These are phyloP conservation scores for Diaporthe ilicicola DNA, from an alignment of 2,329 filamentous ascomycete species.

Conservation along the genomic window DNA sequence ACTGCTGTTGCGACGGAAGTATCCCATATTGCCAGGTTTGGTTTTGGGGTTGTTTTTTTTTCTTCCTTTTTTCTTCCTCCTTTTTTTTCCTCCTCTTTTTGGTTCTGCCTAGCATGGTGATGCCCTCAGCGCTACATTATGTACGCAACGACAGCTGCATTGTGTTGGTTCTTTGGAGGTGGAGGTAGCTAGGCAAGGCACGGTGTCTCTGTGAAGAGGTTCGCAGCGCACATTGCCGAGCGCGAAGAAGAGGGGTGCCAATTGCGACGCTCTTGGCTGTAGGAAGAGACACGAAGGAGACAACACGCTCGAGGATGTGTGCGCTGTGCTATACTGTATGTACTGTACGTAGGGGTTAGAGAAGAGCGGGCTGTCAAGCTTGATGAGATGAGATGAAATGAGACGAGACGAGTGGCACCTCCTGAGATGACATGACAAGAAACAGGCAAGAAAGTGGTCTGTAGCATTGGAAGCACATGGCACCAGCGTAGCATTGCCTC, in stretches of 20 bases:
- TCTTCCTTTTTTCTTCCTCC: too few species aligned
- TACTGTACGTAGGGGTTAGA: background rate
- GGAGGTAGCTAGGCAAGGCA: background rate
- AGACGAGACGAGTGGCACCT: slow-evolving; percentile 14
- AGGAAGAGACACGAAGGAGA: background rate
- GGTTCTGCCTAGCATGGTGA: too few species aligned
- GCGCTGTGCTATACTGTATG: too few species aligned
- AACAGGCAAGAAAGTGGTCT: background rate
- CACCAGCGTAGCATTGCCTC: slow-evolving; percentile 21
- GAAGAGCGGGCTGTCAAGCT: slow-evolving; percentile 8
- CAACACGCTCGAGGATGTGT: too few species aligned
- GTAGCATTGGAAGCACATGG: slow-evolving; percentile 22
- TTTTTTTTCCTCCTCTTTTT: too few species aligned
- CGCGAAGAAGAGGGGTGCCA: background rate
- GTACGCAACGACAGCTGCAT: background rate
- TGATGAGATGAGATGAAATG: slow-evolving; percentile 17
- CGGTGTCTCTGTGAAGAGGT: background rate
- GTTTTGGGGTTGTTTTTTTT: too few species aligned
- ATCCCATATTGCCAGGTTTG: background rate
- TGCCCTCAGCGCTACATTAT: background rate
- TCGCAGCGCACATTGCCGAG: background rate
- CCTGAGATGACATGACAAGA: slow-evolving; percentile 20
- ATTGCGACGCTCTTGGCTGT: background rate
- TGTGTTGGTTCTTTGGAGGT: background rate
- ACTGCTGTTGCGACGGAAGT: background rate